Evolutionary conservation across 352 stramenopile genomes (phyloP), one percentile per base, ranked within the genome.

Genomic region (Pythium sukuiense): DNA sequence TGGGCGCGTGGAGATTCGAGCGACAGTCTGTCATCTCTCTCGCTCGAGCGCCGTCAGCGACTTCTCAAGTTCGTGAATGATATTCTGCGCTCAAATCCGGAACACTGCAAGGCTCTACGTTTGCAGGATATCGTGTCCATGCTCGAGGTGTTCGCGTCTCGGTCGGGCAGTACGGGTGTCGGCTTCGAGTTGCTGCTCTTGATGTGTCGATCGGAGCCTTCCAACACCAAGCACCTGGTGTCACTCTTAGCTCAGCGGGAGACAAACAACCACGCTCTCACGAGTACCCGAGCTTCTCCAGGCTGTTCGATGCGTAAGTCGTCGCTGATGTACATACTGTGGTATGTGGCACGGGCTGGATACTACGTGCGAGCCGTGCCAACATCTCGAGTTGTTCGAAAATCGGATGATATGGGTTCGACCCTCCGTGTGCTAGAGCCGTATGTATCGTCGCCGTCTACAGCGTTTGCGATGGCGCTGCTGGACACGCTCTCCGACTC

Each of bases 61-160:
- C 55, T 52, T 5, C 55, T 61, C 35, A 45, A 61, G 24, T 70
- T 70, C 33, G 41, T 70, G 2, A 70, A 58, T 18, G 63, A 70
- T 5, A n/a, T 64, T 14, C 63, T 70, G n/a, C 63, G 45, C 2
- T 24, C 24, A n/a, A 49, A 37, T 26, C 56, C 63, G 0, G 49
- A 59, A 9, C 30, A 35, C 33, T 57, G 35, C 35, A 35, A 46
- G 26, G 24, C 20, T 43, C 33, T 70, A 7, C 56, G 12, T 12
- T 60, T 70, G 37, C 18, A 20, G 27, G 46, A 59, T 20, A 45
- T 70, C 9, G 32, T 70, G 2, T 27, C 45, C 1, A 35, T 70
- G 33, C 43, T 70, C 6, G 63, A 70, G 37, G 39, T 30, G 12
- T 60, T 61, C 7, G 30, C 37, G 0, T 59, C 26, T 18, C 37